These are phyloP conservation scores for Aphanocladium album DNA, from an alignment of 2,329 filamentous ascomycete species.

Conservation along the genomic window DNA sequence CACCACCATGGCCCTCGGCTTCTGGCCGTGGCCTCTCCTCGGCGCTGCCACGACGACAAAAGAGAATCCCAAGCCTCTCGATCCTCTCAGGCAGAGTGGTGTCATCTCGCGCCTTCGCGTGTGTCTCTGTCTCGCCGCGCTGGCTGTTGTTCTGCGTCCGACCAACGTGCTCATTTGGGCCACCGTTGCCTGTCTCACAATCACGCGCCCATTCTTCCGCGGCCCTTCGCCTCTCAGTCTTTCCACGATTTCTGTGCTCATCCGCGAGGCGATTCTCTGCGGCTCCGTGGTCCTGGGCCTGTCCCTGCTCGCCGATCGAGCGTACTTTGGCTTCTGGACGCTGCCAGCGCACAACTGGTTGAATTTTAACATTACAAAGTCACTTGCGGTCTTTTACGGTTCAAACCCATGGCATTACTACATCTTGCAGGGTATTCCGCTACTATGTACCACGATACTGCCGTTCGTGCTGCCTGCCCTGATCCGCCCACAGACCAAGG, in stretches of 20 bases:
- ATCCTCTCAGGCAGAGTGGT: conserved; percentile 20
- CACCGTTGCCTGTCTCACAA: conserved; percentile 47
- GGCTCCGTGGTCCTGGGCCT: conserved; percentile 55
- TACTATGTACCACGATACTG: conserved; percentile 77
- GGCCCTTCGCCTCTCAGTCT: conserved; percentile 37
- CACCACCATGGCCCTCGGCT: conserved; percentile 70
- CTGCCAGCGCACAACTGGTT: conserved; percentile 85
- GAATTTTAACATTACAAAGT: conserved; percentile 84
- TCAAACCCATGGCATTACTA: conserved; percentile 91
- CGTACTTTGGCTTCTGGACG: conserved; percentile 81
- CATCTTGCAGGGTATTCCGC: conserved; percentile 78
- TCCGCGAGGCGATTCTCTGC: conserved; percentile 61
- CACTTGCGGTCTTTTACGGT: conserved; percentile 88
- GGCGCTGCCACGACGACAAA: conserved; percentile 34
- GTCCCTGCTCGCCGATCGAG: conserved; percentile 64
- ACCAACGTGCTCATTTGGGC: conserved; percentile 88
- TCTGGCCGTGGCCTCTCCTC: conserved; percentile 81
- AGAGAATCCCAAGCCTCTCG: conserved; percentile 31
- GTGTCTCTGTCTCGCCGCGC: conserved; percentile 69
- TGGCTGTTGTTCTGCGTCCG: conserved; percentile 80
- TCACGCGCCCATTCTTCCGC: conserved; percentile 35
- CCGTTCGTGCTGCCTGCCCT: conserved; percentile 69
- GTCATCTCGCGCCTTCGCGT: conserved; percentile 35
- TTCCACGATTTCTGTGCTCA: conserved; percentile 46
- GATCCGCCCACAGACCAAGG: conserved; percentile 41